A percentile compares a stretch with the other conserved stretches of the same genome.
These are phyloP conservation scores for Psilocybe sp. DNA, from an alignment of 768 basidiomycete genomes.

Conservation along the genomic window DNA sequence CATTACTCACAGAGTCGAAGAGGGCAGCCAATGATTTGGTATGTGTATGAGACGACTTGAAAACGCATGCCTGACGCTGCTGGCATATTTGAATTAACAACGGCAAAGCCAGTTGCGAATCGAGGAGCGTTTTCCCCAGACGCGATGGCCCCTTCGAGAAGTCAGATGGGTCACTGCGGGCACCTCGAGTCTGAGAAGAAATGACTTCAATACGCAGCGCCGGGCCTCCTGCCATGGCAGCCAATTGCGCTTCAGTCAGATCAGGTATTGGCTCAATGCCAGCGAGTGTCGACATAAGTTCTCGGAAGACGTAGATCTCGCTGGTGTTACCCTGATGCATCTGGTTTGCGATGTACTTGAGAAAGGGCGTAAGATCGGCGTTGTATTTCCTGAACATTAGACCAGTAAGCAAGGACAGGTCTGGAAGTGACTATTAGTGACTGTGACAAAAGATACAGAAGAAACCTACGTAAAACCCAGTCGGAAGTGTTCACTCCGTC, in stretches of 20 bases:
- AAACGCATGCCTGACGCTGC: constrained; percentile 84
- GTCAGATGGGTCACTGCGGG: constrained; percentile 66
- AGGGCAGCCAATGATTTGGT: constrained; percentile 84
- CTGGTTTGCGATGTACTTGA: constrained; percentile 92
- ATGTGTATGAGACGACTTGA: constrained; percentile 68
- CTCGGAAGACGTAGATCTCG: constrained; percentile 89
- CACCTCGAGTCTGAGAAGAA: constrained; percentile 75
- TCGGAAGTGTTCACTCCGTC: constrained; percentile 89
- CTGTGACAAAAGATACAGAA: not conserved
- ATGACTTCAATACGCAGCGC: constrained; percentile 84
- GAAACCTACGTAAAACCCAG: constrained; percentile 84
- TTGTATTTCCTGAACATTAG: constrained; percentile 87
- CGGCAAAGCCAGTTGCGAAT: constrained; percentile 77
- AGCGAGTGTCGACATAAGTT: constrained; percentile 93
- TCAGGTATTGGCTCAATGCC: constrained; percentile 90
- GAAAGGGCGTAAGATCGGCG: constrained; percentile 77
- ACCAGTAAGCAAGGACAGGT: constrained; percentile 90
- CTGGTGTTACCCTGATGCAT: constrained; percentile 78
- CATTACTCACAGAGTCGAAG: constrained; percentile 78
- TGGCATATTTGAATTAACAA: constrained; percentile 91
- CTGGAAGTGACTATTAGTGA: constrained; percentile 36
- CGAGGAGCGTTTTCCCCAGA: constrained; percentile 62
- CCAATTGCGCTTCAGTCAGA: constrained; percentile 83
- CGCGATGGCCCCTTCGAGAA: constrained; percentile 64
- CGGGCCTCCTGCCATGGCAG: constrained; percentile 89